Base-by-base conservation (phyloP, 2,329 filamentous ascomycete genomes). In the Phialophora verrucosa region DNA sequence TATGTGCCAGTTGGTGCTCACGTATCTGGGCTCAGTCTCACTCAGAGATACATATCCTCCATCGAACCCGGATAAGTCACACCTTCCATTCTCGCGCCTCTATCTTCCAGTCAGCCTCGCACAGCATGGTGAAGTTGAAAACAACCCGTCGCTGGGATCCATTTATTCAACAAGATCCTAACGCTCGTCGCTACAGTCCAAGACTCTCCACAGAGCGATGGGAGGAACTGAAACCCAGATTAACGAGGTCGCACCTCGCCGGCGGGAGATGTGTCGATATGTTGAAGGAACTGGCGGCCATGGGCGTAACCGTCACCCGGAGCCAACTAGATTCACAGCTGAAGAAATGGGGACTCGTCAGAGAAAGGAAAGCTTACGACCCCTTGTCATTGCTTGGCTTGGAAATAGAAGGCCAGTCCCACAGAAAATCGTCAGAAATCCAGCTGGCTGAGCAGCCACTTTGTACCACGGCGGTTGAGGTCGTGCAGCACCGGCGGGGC, bases 281-380 rank as follows among this genome's bases (percentile, higher is more conserved):
- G 47, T 50, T 50, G 47, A 50, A 50, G 12, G 47, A 50, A 50
- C 47, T 50, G 20, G 11, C 5, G 47, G n/a, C n/a, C 25, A 50
- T 50, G 1, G 47, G 12, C 8, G 5, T 50, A 7, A 27, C 3
- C 10, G 47, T 50, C n/a, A 50, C 47, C n/a, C 47, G 47, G 47
- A 10, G 20, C 47, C 47, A 50, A 27, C n/a, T 23, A 1, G 20
- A 50, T 23, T 1, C 23, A 0, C 47, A 7, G 8, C 12, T 50
- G 47, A 50, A 50, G 20, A 50, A 50, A 27, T 50, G 47, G 47
- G n/a, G 17, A 12, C n/a, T 50, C 17, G 47, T 50, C 47, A 50
- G 12, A 20, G 8, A 11, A 50, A 50, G 7, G n/a, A 55, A 17
- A 32, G n/a, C 5, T 20, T 32, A 7, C 23, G 20, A 38, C n/a